Base-by-base conservation (phyloP, 1,139 yeast genomes). In the Sugiyamaella novakii region DNA sequence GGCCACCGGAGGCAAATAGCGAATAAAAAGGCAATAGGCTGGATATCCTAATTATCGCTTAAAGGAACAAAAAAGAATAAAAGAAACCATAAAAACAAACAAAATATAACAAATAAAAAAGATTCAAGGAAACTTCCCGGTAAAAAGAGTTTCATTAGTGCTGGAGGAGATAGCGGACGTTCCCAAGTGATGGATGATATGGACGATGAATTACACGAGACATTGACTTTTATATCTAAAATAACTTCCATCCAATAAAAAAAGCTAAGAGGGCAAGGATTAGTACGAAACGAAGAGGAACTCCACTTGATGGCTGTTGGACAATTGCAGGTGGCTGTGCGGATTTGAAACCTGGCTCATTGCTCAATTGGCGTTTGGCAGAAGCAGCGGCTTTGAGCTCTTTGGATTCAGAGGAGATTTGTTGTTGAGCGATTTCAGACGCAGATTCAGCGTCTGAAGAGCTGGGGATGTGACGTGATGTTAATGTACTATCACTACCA, bases 201-300 rank as follows among this genome's bases (percentile, higher is more conserved):
- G 25, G 25, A 22, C 8, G 25, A 8, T 22, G 25, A 22, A n/a
- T 5, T 34, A 34, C 27, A 34, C 10, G 6, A 17, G 38, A 19
- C 38, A 34, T 34, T 34, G 7, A 5, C 3, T 22, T 44, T 28
- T 28, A 11, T 27, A 19, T 36, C 43, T 39, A 46, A 27, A 46
- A 40, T 51, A 80, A 71, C 62, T 77, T 71, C 82, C 83, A 80
- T 47, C 85, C 84, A 54, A 79, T 66, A 54, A 81, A 69, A 70
- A 81, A 81, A 47, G 85, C 80, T 54, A 80, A 59, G 44, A 81
- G 59, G 58, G 79, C 76, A 61, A 81, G 71, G 44, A 77, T 62
- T 39, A 75, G 69, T 29, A 82, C 81, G 53, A 75, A 65, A 25
- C 77, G 78, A 42, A 79, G 65, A 12, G 84, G 79, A 46, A 81